These are phyloP conservation scores for Elaeis guineensis DNA, from an alignment of 176 grass and related monocot species.

Conservation along the genomic window DNA sequence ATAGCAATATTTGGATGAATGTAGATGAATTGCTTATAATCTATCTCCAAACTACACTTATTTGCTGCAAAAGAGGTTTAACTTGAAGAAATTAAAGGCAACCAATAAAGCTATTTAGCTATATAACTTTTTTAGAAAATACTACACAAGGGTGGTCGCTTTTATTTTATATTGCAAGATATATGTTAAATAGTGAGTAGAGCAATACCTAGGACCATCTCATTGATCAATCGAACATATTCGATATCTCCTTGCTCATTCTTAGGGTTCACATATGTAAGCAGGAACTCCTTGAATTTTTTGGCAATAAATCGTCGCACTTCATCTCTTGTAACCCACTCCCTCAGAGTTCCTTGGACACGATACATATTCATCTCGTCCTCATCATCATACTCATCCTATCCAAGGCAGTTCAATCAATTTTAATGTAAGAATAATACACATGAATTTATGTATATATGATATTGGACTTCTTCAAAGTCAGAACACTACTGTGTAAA, in stretches of 20 bases:
- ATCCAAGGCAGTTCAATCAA: constrained; percentile 12
- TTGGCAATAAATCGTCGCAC: constrained; percentile 90
- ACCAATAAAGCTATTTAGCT: no score
- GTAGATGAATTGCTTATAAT: constrained; percentile 92
- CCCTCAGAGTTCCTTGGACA: constrained; percentile 84
- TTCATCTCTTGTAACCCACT: constrained; percentile 98
- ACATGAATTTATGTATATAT: no score
- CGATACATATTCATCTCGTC: constrained; percentile 96
- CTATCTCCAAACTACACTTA: constrained; percentile 93
- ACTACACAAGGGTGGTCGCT: no score
- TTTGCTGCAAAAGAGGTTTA: constrained; percentile 44
- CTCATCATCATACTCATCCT: constrained; percentile 98
- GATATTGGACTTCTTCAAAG: no score
- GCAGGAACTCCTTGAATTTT: constrained; percentile 98
- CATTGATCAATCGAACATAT: constrained; percentile 85
- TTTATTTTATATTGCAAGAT: no score
- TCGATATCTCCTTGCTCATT: constrained; percentile 93
- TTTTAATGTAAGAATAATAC: background rate
- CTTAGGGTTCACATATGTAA: constrained; percentile 93
- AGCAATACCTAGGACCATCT: constrained; percentile 87
- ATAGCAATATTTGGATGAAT: constrained; percentile 95
- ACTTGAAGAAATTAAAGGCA: no score
- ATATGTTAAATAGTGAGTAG: background rate
- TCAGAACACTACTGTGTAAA: no score
- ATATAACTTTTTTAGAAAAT: no score